Base-by-base conservation (phyloP, 495 filamentous ascomycete genomes). In the Acidiella bohemica region DNA sequence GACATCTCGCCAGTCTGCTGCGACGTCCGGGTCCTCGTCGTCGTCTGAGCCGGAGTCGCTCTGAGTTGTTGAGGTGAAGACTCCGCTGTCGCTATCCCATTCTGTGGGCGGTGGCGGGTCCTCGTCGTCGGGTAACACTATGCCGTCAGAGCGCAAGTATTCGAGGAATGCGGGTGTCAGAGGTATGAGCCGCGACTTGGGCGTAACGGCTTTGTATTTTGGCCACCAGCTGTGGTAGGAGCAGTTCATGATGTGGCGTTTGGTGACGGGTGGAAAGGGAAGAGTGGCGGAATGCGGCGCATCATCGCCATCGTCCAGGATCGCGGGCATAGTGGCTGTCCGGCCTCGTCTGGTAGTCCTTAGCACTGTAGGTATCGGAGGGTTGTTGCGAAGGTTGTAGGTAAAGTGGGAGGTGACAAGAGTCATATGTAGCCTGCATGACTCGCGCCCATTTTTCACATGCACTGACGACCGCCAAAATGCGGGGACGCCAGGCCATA, bases 101-200 rank as follows among this genome's bases (percentile, higher is more conserved):
- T 49, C 53, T 20, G 40, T 48, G 42, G 44, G 61, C 53, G 47
- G 53, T 53, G 44, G 50, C 29, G 65, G 68, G 28, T 73, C 65
- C 27, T 76, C 67, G 9, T 62, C 59, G 17, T 55, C 50, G 3
- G 85, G 83, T 14, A 97, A 76, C 35, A 93, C 61, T 51, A 97
- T 95, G 37, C 90, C 88, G 54, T 97, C 90, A 51, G 84, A 80
- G 47, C 79, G 85, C 31, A 97, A 76, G 60, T 95, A 97, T 24
- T 71, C 65, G 34, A 96, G 59, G 57, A 99, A 95, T 6, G 75
- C 60, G 3, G 62, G 56, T 1, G 75, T 68, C 1, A 96, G 70
- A 0, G 84, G 81, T 24, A 96, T 81, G 26, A 84, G 68, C 13
- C 81, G 76, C 3, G 87, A 82, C 62, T 86, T 88, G 20, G 88